These are phyloP conservation scores for Barnettozyma vustinii DNA, from an alignment of 805 yeast species.

Conservation along the genomic window DNA sequence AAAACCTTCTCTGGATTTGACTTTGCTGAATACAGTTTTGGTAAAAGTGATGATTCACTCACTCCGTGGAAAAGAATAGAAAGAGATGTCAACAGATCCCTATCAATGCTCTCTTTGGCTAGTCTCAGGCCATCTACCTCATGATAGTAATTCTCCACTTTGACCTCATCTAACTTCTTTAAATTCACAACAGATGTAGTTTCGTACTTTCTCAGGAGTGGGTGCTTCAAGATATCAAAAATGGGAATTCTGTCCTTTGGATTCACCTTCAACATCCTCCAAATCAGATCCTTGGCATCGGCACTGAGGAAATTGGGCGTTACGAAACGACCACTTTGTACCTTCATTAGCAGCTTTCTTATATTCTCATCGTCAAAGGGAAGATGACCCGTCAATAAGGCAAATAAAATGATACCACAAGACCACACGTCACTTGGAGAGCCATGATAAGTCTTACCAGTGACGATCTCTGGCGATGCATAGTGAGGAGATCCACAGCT, in stretches of 20 bases:
- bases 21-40: conserved; percentile 46
- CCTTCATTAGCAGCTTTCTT: conserved; percentile 79
- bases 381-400: conserved; percentile 86
- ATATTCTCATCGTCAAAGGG: conserved; percentile 98
- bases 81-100: conserved; percentile 67
- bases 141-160: conserved; percentile 31
- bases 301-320: conserved; percentile 76
- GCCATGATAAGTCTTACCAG: conserved; percentile 93
- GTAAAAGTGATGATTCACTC: conserved; percentile 44
- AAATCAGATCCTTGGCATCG: conserved; percentile 84
- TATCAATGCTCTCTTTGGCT: conserved; percentile 45
- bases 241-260: conserved; percentile 79
- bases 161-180: conserved; percentile 24
- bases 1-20: conserved; percentile 77
- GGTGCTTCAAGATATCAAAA: conserved; percentile 72
- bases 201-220: conserved; percentile 72
- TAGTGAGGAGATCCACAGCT: conserved; percentile 98
- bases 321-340: conserved; percentile 80
- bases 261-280: conserved; percentile 74
- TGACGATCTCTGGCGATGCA: conserved; percentile 96
- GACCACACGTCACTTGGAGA: conserved; percentile 98
- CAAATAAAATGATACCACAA: conserved; percentile 92
- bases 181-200: conserved; percentile 29
- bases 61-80: conserved; percentile 82
- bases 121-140: conserved; percentile 36